Percentiles rank a stretch among this genome's conserved stretches.
These are phyloP conservation scores for Ogataea henricii DNA, from an alignment of 805 yeast species.

Conservation along the genomic window DNA sequence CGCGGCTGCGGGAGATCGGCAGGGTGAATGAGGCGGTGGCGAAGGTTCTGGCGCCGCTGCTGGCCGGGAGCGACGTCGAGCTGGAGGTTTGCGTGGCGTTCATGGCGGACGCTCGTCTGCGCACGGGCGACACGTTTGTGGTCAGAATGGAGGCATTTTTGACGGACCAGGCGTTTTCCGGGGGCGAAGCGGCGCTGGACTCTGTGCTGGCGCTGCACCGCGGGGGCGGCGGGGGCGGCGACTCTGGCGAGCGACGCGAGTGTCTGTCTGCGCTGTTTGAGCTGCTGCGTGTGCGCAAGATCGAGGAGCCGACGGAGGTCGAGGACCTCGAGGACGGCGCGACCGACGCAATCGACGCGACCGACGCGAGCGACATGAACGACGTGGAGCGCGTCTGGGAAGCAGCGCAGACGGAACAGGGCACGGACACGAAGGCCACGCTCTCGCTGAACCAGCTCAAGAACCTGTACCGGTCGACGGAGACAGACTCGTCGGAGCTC, in stretches of 20 bases:
- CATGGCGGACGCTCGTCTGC: conserved; percentile 53
- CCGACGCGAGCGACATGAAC: conserved; percentile 12
- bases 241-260: conserved; percentile 6
- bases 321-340: conserved; percentile 40
- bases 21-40: conserved; percentile 74
- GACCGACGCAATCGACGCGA: conserved; percentile 19
- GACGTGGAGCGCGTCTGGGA: conserved; percentile 17
- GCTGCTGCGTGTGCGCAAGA: conserved; percentile 10
- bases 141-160: conserved; percentile 71
- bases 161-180: conserved; percentile 8
- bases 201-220: neutral
- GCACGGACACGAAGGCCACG: conserved; percentile 6
- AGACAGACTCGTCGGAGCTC: conserved; percentile 43
- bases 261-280: conserved; percentile 20
- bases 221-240: neutral
- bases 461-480: conserved; percentile 72
- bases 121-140: conserved; percentile 76
- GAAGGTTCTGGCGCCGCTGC: conserved; percentile 60
- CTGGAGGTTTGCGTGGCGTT: conserved; percentile 61
- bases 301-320: conserved; percentile 49
- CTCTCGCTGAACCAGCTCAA: conserved; percentile 72
- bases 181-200: conserved; percentile 33
- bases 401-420: no score
- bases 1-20: conserved; percentile 60
- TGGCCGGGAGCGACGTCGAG: conserved; percentile 53